phyloP scores from a whole-genome alignment of 306 rosid genomes.

The Argentina anserina region DNA sequence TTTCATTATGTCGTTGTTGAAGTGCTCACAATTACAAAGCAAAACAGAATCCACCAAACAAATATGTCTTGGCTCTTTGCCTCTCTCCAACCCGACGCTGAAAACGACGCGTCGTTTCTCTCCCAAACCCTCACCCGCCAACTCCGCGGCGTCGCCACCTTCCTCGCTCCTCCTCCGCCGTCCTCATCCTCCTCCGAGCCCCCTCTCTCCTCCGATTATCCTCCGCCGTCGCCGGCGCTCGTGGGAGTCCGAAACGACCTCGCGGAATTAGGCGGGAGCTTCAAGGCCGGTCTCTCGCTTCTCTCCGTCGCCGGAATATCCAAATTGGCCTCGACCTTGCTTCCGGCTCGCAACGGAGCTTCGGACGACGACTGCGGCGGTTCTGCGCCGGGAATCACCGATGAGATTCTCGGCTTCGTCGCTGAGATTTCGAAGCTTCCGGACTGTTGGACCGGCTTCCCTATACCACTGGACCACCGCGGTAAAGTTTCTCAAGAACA shows the following conservation, averaged over 20 bases:
- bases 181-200: conserved; percentile 45
- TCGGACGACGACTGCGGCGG: conserved; percentile 12
- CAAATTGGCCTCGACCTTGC: conserved; percentile 61
- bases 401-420: conserved; percentile 69
- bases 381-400: conserved; percentile 56
- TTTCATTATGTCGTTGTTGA: background rate
- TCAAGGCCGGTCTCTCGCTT: conserved; percentile 60
- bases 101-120: conserved; percentile 55
- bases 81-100: conserved; percentile 39
- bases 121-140: conserved; percentile 44
- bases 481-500: conserved; percentile 37
- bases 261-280: conserved; percentile 81
- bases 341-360: conserved; percentile 35
- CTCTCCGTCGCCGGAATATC: conserved; percentile 78
- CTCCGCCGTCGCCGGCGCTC: conserved; percentile 50
- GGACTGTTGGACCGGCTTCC: conserved; percentile 84
- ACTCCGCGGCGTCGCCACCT: conserved; percentile 77
- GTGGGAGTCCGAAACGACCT: conserved; percentile 83
- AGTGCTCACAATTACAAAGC: background rate
- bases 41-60: background rate
- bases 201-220: conserved; percentile 66
- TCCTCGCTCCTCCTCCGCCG: conserved; percentile 81
- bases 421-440: conserved; percentile 53
- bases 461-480: conserved; percentile 50
- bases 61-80: conserved; percentile 93